phyloP scores from a whole-genome alignment of 148 eudicot genomes.

The Nyssa sinensis region DNA sequence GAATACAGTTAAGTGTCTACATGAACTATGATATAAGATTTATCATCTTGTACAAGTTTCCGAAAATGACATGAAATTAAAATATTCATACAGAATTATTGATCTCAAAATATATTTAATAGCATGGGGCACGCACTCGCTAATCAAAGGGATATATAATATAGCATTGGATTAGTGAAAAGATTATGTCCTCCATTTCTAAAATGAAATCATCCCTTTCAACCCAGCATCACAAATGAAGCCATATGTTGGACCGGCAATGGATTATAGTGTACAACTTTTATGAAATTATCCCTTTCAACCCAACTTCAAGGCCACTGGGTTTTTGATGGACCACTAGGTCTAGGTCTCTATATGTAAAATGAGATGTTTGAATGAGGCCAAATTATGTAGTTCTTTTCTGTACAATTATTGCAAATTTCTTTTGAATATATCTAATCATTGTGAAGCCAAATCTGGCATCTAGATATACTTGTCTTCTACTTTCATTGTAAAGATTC shows the following conservation, averaged over 20 bases:
- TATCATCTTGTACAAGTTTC: neutral
- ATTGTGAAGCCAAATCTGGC: neutral
- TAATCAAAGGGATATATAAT: neutral
- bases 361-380: neutral
- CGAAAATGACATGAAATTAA: neutral
- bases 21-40: neutral
- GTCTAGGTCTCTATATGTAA: neutral
- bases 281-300: neutral
- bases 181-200: neutral
- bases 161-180: neutral
- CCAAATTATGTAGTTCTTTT: neutral
- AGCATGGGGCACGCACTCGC: neutral
- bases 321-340: neutral
- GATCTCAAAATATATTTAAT: neutral
- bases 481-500: neutral
- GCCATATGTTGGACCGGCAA: neutral
- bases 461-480: neutral
- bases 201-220: neutral
- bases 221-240: neutral
- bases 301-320: neutral
- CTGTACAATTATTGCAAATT: neutral
- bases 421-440: neutral
- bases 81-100: neutral
- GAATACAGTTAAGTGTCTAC: neutral
- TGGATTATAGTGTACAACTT: neutral